phyloP scores from a whole-genome alignment of 2,329 filamentous ascomycete genomes.

The Diaporthe citri region DNA sequence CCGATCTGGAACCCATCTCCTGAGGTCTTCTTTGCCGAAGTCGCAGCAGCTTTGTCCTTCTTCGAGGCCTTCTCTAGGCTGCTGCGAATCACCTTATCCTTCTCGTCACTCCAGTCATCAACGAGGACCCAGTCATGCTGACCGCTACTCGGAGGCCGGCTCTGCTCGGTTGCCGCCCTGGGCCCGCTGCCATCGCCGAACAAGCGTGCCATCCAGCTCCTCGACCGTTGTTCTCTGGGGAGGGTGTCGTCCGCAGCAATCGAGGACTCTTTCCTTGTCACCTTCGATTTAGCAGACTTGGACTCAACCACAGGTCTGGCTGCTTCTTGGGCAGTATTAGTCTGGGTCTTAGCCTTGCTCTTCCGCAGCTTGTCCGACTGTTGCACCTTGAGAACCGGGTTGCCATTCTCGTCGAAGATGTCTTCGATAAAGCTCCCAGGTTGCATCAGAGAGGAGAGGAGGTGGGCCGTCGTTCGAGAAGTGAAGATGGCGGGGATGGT shows the following conservation, averaged over 20 bases:
- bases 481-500: constrained; percentile 96
- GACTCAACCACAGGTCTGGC: constrained; percentile 38
- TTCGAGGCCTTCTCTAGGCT: constrained; percentile 55
- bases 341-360: constrained; percentile 50
- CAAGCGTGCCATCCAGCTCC: constrained; percentile 60
- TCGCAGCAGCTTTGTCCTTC: constrained; percentile 44
- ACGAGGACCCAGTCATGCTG: constrained; percentile 80
- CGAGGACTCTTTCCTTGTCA: constrained; percentile 30
- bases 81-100: constrained; percentile 40
- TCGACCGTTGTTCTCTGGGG: constrained; percentile 33
- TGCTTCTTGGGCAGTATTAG: constrained; percentile 46
- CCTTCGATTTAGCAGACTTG: constrained; percentile 25
- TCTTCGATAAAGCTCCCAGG: constrained; percentile 74
- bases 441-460: constrained; percentile 89
- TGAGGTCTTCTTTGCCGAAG: constrained; percentile 42
- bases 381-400: constrained; percentile 66
- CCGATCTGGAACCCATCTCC: constrained; percentile 82
- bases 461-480: constrained; percentile 91
- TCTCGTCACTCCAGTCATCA: constrained; percentile 64
- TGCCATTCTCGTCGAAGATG: constrained; percentile 70
- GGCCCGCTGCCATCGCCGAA: constrained; percentile 53
- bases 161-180: constrained; percentile 60
- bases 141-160: constrained; percentile 78
- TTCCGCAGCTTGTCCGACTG: constrained; percentile 57
- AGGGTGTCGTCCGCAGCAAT: constrained; percentile 2